Conservation (phyloP, 2,329 filamentous ascomycete genomes). For the Colletotrichum destructivum region DNA sequence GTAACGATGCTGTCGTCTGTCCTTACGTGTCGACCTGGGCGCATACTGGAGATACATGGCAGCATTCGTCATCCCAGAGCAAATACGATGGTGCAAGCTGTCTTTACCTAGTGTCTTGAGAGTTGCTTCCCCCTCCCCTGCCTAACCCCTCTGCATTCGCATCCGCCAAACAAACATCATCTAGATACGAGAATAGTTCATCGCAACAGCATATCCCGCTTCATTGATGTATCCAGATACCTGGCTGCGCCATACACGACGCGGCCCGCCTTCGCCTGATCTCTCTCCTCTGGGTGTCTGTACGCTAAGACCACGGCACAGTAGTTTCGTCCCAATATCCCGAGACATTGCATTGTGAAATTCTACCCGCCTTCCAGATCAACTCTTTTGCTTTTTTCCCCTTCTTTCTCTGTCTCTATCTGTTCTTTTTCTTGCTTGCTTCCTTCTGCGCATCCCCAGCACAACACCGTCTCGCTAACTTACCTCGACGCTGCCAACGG, state of each 20-base stretch:
- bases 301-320: slow-evolving; percentile 31
- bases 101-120: too few relatives aligned
- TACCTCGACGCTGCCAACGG: not conserved
- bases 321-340: slow-evolving; percentile 32
- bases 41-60: slow-evolving; percentile 4
- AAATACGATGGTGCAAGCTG: too few relatives aligned
- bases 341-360: slow-evolving; percentile 33
- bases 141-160: not conserved
- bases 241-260: slow-evolving; percentile 1
- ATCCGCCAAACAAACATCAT: too few relatives aligned
- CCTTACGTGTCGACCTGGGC: slow-evolving; percentile 15
- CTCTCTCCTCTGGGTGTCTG: not conserved
- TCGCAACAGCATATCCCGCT: not conserved
- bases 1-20: not conserved
- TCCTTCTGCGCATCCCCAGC: slow-evolving; percentile 2
- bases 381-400: slow-evolving; percentile 17
- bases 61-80: slow-evolving; percentile 9
- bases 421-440: not conserved
- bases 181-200: too few relatives aligned
- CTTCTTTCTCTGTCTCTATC: not conserved
- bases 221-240: too few relatives aligned
- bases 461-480: not conserved
- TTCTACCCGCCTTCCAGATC: slow-evolving; percentile 38
- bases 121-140: not conserved
- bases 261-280: slow-evolving; percentile 10